Evolutionary conservation across 202 grass and related monocot genomes (phyloP).

Genomic region (Eragrostis tef): DNA sequence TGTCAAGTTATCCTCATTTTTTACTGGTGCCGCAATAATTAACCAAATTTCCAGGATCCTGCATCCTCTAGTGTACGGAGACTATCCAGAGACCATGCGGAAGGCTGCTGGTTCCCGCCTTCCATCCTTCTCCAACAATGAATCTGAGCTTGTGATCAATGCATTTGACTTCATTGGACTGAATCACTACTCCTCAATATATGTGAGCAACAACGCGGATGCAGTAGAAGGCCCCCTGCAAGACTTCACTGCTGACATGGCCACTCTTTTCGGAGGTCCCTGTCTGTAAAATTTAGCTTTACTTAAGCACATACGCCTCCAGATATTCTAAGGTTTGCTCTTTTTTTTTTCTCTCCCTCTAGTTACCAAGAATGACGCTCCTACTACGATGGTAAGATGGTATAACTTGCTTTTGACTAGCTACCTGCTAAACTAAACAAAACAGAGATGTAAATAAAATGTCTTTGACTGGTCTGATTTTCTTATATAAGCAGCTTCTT

Average conservation of each 20-base stretch:
- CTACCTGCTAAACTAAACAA: background rate
- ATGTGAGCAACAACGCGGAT: constrained; percentile 31
- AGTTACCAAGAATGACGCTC: background rate
- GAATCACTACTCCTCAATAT: constrained; percentile 58
- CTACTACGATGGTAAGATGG: constrained; percentile 10
- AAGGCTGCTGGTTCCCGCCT: constrained; percentile 45
- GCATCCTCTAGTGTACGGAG: constrained; percentile 56
- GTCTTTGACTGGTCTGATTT: constrained; percentile 19
- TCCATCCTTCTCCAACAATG: constrained; percentile 45
- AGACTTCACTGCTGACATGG: constrained; percentile 51
- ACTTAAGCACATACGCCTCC: background rate
- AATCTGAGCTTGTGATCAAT: constrained; percentile 51
- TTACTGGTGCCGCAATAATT: background rate
- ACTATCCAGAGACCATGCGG: constrained; percentile 59
- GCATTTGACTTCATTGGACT: constrained; percentile 65
- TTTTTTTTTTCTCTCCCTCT: background rate
- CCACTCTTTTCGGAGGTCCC: constrained; percentile 44
- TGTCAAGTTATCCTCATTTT: background rate
- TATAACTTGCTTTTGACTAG: background rate
- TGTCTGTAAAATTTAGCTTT: background rate
- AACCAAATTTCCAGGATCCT: constrained; percentile 49
- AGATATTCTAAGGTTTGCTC: background rate
- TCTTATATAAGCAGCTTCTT: constrained; percentile 18
- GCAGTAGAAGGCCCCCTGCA: constrained; percentile 9
- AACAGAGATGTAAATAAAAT: background rate